Conservation (phyloP, 2,329 filamentous ascomycete species). For the Xylariales sp. region DNA sequence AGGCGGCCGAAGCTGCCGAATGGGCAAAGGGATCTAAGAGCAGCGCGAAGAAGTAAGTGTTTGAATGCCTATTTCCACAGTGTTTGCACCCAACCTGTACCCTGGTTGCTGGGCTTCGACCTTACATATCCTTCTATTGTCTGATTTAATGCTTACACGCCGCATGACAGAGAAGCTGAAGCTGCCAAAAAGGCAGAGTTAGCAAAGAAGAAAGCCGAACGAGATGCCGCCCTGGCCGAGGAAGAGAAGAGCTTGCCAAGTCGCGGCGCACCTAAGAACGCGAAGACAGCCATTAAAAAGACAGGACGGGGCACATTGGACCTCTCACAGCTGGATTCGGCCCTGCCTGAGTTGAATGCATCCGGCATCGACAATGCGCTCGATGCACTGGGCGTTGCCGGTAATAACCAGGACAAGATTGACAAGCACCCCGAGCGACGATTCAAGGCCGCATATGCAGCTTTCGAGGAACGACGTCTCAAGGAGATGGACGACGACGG, state of each 20-base stretch:
- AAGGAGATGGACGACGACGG: constrained; percentile 83
- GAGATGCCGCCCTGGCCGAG: constrained; percentile 74
- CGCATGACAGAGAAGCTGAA: constrained; percentile 65
- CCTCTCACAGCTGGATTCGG: constrained; percentile 68
- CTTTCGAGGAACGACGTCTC: constrained; percentile 76
- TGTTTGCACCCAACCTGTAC: too few relatives aligned
- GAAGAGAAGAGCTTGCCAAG: constrained; percentile 68
- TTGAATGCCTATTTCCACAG: too few relatives aligned
- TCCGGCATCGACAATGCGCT: constrained; percentile 91
- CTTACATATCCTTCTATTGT: too few relatives aligned
- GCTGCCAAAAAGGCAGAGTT: constrained; percentile 78
- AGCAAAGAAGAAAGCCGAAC: constrained; percentile 87
- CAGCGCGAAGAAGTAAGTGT: constrained; percentile 76
- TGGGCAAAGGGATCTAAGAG: constrained; percentile 87
- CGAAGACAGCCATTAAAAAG: constrained; percentile 66
- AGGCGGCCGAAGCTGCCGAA: constrained; percentile 64
- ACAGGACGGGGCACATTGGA: constrained; percentile 60
- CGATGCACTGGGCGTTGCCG: constrained; percentile 71
- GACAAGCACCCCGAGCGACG: constrained; percentile 86
- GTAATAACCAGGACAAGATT: constrained; percentile 59
- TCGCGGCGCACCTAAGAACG: constrained; percentile 60
- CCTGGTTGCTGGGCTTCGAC: too few relatives aligned
- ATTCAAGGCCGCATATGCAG: constrained; percentile 79
- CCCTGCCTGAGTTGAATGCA: constrained; percentile 65
- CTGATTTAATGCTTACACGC: too few relatives aligned